Evolutionary conservation across 495 filamentous ascomycete species (phyloP).

Genomic region (Tuber magnatum): DNA sequence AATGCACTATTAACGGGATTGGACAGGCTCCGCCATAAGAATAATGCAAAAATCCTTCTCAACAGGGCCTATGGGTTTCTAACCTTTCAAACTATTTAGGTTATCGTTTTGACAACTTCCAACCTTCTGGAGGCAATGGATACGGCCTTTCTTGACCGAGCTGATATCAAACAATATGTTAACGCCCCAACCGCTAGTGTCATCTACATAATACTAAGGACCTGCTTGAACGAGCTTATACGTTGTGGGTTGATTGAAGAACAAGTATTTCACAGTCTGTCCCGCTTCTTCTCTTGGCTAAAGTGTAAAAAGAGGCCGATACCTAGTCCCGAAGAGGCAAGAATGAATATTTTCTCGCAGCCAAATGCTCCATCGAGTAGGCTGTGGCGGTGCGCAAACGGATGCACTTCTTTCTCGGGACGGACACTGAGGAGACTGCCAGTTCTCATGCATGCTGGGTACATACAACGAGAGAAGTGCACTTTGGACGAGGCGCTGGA

Average conservation of each 20-base stretch:
- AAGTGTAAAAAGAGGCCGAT: slow-evolving; percentile 16
- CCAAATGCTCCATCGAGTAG: slow-evolving; percentile 32
- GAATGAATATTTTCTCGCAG: slow-evolving; percentile 33
- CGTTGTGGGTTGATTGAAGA: slow-evolving; percentile 43
- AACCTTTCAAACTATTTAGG: slow-evolving; percentile 27
- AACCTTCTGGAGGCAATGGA: slow-evolving; percentile 42
- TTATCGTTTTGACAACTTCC: slow-evolving; percentile 40
- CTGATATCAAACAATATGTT: slow-evolving; percentile 50
- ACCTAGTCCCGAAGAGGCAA: slow-evolving; percentile 35
- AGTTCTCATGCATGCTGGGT: slow-evolving; percentile 39
- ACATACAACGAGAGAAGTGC: slow-evolving; percentile 34
- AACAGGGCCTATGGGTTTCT: background rate
- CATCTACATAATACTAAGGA: slow-evolving; percentile 51
- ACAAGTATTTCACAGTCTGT: slow-evolving; percentile 12
- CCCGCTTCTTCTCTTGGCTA: slow-evolving; percentile 5
- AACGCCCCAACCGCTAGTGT: slow-evolving; percentile 42
- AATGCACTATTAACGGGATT: slow-evolving; percentile 42
- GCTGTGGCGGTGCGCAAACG: slow-evolving; percentile 35
- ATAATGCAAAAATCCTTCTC: slow-evolving; percentile 23
- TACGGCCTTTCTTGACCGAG: slow-evolving; percentile 52
- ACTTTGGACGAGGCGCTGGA: slow-evolving; percentile 30
- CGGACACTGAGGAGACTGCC: slow-evolving; percentile 35
- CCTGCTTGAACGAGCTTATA: slow-evolving; percentile 48
- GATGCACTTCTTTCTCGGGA: slow-evolving; percentile 31
- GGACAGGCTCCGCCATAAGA: slow-evolving; percentile 42